Evolutionary conservation across 1,284 basidiomycete species (phyloP).

Genomic region (Caloboletus inedulis): DNA sequence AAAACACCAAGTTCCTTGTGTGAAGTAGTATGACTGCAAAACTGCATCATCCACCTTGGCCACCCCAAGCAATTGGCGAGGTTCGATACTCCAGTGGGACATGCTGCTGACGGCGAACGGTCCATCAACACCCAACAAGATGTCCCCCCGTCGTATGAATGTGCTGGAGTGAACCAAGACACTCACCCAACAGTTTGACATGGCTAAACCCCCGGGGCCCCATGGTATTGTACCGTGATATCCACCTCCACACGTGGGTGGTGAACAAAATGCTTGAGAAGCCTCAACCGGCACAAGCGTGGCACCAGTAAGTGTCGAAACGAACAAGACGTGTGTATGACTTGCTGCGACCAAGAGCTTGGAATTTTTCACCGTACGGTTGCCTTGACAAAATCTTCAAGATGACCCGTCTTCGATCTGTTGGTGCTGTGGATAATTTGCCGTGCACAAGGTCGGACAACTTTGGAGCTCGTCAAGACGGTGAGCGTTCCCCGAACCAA

Average conservation of each 20-base stretch:
- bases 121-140: conserved; percentile 7
- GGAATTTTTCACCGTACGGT: conserved; percentile 28
- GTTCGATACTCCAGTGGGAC: conserved; percentile 3
- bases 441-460: neutral
- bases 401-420: conserved; percentile 4
- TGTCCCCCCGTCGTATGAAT: conserved; percentile 27
- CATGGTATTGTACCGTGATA: conserved; percentile 4
- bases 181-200: conserved; percentile 28
- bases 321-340: conserved; percentile 21
- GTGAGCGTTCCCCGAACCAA: conserved; percentile 6
- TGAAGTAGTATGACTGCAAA: conserved; percentile 28
- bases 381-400: conserved; percentile 14
- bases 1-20: conserved; percentile 26
- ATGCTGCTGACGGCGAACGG: neutral
- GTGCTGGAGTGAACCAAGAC: conserved; percentile 31
- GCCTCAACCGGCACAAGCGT: conserved; percentile 13
- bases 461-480: conserved; percentile 10
- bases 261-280: conserved; percentile 13
- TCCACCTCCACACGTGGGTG: conserved; percentile 3
- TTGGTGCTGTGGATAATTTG: conserved; percentile 8
- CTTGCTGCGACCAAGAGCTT: conserved; percentile 24
- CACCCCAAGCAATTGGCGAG: conserved; percentile 13
- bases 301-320: conserved; percentile 26
- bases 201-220: neutral
- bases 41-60: neutral